phyloP scores from a whole-genome alignment of 2,329 filamentous ascomycete genomes.

The Diplodia scrobiculata region DNA sequence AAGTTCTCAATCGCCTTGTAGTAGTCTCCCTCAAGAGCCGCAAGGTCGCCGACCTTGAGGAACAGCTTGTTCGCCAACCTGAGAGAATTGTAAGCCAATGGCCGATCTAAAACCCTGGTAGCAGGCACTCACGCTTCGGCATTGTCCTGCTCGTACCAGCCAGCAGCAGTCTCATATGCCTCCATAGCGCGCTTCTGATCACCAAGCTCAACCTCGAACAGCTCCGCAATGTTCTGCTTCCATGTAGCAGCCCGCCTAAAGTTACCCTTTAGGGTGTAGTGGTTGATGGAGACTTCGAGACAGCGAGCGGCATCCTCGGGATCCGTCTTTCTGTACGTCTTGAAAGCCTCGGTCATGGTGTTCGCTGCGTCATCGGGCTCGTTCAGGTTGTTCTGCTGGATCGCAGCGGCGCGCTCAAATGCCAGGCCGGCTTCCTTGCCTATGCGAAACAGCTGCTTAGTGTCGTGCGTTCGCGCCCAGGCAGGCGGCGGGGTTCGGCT shows the following conservation, averaged over 20 bases:
- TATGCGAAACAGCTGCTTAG: constrained; percentile 42
- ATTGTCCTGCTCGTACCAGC: constrained; percentile 84
- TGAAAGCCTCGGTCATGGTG: constrained; percentile 85
- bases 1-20: constrained; percentile 67
- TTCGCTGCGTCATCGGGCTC: constrained; percentile 93
- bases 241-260: constrained; percentile 82
- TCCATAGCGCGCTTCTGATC: constrained; percentile 74
- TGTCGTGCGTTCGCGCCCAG: not conserved
- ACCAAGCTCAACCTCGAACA: constrained; percentile 79
- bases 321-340: constrained; percentile 79
- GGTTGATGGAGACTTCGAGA: constrained; percentile 64
- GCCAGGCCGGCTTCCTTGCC: constrained; percentile 83
- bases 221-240: constrained; percentile 83
- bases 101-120: not conserved
- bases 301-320: constrained; percentile 71
- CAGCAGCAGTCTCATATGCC: constrained; percentile 76
- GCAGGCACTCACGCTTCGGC: constrained; percentile 68
- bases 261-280: constrained; percentile 88
- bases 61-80: constrained; percentile 90
- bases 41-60: constrained; percentile 87
- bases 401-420: constrained; percentile 79
- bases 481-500: constrained; percentile 33
- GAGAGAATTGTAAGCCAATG: constrained; percentile 17
- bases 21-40: constrained; percentile 81
- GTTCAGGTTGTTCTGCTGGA: constrained; percentile 79